Evolutionary conservation across 2,329 filamentous ascomycete genomes (phyloP).

Genomic region (Phialemoniopsis sp.): DNA sequence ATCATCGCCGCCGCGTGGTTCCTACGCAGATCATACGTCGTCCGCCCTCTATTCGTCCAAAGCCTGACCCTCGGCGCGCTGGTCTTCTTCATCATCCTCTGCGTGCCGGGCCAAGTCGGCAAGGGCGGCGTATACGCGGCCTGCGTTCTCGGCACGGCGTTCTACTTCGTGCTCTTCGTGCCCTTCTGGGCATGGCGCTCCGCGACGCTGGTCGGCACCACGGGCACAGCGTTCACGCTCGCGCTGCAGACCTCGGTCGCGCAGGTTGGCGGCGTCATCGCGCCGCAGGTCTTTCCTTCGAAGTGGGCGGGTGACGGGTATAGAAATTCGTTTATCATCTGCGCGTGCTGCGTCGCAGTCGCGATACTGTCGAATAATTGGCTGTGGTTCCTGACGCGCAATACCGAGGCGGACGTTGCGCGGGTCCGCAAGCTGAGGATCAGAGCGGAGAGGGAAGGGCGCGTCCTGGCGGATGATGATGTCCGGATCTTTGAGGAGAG

Average conservation of each 20-base stretch:
- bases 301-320: constrained; percentile 4
- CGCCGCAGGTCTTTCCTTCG: constrained; percentile 5
- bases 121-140: constrained; percentile 36
- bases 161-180: constrained; percentile 37
- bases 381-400: constrained; percentile 5
- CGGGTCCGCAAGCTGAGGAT: constrained; percentile 1
- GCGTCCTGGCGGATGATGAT: too few species aligned
- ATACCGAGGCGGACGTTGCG: constrained; percentile 4
- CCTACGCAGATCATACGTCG: too few species aligned
- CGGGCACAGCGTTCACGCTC: constrained; percentile 37
- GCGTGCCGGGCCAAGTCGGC: constrained; percentile 27
- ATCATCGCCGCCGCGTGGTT: too few species aligned
- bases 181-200: constrained; percentile 41
- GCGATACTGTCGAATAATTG: constrained; percentile 3
- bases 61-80: constrained; percentile 27
- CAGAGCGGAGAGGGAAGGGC: not conserved
- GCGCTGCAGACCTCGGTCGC: constrained; percentile 36
- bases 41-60: too few species aligned
- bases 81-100: constrained; percentile 31
- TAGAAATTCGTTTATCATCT: constrained; percentile 4
- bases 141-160: constrained; percentile 36
- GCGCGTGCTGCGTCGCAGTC: constrained; percentile 6
- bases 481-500: too few species aligned
- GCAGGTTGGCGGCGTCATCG: constrained; percentile 39
- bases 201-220: constrained; percentile 32